Conservation (phyloP, 140 eudicot genomes). For the Oenanthe javanica region DNA sequence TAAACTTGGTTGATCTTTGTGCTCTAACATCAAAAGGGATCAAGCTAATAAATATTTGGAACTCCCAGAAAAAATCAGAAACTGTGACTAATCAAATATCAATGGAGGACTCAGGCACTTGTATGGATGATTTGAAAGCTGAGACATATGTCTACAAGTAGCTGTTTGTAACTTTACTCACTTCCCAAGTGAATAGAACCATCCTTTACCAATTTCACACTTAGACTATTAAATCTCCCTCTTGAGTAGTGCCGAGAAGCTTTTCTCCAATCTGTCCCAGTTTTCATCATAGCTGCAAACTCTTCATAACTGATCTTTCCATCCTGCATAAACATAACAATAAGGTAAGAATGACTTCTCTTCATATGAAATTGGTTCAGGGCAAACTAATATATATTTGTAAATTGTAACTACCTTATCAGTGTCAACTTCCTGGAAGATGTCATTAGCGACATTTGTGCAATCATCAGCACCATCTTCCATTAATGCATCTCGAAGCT, state of each 20-base stretch:
- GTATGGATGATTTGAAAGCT: conserved; percentile 12
- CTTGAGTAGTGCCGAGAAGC: conserved; percentile 95
- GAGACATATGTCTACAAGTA: neutral
- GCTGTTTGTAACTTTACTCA: conserved; percentile 21
- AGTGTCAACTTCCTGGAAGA: conserved; percentile 88
- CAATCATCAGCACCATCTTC: conserved; percentile 83
- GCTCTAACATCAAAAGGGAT: conserved; percentile 29
- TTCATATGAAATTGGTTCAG: neutral
- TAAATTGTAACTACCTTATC: conserved; percentile 52
- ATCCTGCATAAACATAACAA: conserved; percentile 41
- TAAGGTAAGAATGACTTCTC: neutral
- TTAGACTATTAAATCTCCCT: conserved; percentile 80
- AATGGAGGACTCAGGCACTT: conserved; percentile 15
- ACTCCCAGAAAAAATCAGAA: conserved; percentile 39
- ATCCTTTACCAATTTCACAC: conserved; percentile 82
- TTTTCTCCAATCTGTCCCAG: conserved; percentile 97
- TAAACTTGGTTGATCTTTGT: conserved; percentile 18
- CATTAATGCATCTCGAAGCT: conserved; percentile 69
- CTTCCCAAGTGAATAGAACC: conserved; percentile 77
- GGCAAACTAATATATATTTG: neutral
- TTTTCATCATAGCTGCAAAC: conserved; percentile 90
- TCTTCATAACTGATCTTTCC: conserved; percentile 85
- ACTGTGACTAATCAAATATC: conserved; percentile 20
- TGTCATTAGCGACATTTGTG: conserved; percentile 68
- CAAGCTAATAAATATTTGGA: conserved; percentile 20